Evolutionary conservation across 139 green algal genomes (phyloP).

Genomic region (Gonium pectorale): DNA sequence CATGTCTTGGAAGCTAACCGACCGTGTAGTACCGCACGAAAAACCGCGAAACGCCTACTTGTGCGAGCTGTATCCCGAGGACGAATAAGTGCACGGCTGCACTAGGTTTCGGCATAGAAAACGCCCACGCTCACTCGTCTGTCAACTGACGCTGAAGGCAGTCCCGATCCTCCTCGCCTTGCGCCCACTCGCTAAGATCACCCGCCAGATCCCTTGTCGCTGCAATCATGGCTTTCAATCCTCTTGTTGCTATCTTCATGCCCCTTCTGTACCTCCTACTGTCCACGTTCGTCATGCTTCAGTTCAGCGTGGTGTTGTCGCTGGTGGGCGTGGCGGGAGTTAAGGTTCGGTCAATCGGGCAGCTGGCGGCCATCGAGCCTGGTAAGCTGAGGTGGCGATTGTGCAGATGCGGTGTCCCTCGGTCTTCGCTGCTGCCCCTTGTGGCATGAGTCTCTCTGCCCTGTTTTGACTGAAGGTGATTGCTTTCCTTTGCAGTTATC

Average conservation of each 20-base stretch:
- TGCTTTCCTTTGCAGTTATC: background rate
- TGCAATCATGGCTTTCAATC: constrained; percentile 4
- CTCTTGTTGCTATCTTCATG: background rate
- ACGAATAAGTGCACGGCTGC: no score
- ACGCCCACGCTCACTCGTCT: no score
- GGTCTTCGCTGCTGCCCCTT: background rate
- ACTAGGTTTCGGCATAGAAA: no score
- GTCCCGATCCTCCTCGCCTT: no score
- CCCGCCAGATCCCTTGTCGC: no score
- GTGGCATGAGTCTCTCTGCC: background rate
- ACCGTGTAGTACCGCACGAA: no score
- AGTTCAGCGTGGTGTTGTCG: background rate
- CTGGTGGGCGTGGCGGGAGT: background rate
- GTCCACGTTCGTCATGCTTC: background rate
- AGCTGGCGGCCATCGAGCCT: constrained; percentile 12
- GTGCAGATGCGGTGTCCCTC: background rate
- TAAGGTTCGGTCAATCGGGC: background rate
- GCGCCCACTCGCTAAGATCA: no score
- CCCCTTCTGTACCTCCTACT: background rate
- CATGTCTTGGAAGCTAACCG: no score
- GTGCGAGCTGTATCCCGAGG: no score
- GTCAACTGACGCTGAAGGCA: no score
- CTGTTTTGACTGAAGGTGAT: background rate
- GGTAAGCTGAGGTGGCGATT: background rate
- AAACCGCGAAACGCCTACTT: no score